Evolutionary conservation across 495 filamentous ascomycete species (phyloP).

Genomic region (Neurospora discreta): DNA sequence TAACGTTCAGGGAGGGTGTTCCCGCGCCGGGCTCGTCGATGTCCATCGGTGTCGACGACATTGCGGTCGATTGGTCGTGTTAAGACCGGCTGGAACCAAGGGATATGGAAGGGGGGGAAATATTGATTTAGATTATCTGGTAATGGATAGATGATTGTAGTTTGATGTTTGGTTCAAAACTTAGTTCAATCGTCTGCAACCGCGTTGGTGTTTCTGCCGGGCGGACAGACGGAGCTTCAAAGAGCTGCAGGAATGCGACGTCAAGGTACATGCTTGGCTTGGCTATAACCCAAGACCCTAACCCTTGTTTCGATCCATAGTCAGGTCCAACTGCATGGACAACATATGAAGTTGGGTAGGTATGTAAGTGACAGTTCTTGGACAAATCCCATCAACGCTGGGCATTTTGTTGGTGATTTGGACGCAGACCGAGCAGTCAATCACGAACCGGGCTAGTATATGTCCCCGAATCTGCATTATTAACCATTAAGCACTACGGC

Average conservation of each 20-base stretch:
- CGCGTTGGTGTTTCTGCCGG: neutral
- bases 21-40: conserved; percentile 32
- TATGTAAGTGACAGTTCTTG: no score
- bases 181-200: neutral
- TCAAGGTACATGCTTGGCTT: neutral
- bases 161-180: neutral
- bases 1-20: conserved; percentile 29
- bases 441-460: neutral
- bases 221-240: neutral
- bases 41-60: conserved; percentile 44
- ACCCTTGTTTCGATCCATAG: neutral
- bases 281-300: neutral
- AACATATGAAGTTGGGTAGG: neutral
- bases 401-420: neutral
- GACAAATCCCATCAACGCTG: neutral
- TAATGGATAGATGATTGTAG: neutral
- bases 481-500: neutral
- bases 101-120: no score
- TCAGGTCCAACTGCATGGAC: neutral
- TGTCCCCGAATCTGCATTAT: neutral
- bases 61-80: conserved; percentile 6
- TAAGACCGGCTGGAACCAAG: no score
- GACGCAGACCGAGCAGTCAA: neutral
- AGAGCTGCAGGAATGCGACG: neutral
- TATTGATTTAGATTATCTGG: neutral